Conservation (phyloP, 352 stramenopile genomes). For the Thraustotheca clavata region DNA sequence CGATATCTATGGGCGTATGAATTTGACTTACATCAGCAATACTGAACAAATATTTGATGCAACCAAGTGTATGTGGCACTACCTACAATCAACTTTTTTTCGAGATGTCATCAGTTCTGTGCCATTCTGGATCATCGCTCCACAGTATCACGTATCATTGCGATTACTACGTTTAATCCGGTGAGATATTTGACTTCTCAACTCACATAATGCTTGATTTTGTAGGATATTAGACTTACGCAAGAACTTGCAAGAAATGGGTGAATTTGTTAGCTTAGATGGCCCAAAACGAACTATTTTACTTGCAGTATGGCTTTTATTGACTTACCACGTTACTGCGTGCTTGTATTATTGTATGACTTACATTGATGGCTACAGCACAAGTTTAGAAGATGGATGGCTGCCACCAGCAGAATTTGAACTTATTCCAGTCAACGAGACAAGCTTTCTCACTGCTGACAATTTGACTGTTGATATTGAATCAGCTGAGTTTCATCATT, state of each 20-base stretch:
- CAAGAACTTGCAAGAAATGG: conserved; percentile 1
- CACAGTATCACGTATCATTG: background rate
- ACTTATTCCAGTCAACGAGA: background rate
- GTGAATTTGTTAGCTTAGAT: background rate
- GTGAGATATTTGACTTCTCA: too few relatives aligned
- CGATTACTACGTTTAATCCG: conserved; percentile 1
- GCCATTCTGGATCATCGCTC: conserved; percentile 5
- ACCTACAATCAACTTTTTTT: background rate
- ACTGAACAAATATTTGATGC: conserved; percentile 15
- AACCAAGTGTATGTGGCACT: background rate
- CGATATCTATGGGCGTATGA: conserved; percentile 14
- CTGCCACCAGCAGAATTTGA: conserved; percentile 1
- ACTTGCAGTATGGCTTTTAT: background rate
- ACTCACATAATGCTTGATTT: too few relatives aligned
- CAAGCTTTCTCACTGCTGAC: background rate
- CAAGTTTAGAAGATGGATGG: background rate
- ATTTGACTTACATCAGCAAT: conserved; percentile 12
- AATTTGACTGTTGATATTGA: background rate
- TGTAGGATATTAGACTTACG: background rate
- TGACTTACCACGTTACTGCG: conserved; percentile 13
- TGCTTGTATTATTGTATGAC: conserved; percentile 7
- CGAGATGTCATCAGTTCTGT: conserved; percentile 8
- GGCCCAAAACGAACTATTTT: background rate
- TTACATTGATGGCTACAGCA: background rate
- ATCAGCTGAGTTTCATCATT: background rate